phyloP scores from a whole-genome alignment of 1,139 yeast genomes.

The Pichia sp. region DNA sequence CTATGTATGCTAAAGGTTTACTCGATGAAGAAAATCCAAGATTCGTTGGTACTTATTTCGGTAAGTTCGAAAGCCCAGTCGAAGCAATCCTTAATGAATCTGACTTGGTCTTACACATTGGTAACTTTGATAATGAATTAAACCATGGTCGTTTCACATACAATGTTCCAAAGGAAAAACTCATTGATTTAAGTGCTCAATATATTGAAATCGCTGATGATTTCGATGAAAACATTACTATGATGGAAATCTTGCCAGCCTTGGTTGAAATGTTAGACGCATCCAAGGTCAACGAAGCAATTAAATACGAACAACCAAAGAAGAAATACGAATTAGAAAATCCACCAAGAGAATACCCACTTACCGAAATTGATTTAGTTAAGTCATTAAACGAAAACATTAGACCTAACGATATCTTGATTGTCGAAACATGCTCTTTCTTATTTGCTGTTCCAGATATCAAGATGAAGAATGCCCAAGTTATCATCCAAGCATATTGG shows the following conservation, averaged over 20 bases:
- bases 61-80: constrained; percentile 42
- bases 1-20: constrained; percentile 50
- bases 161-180: constrained; percentile 14
- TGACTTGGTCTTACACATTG: constrained; percentile 51
- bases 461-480: constrained; percentile 33
- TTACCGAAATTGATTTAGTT: constrained; percentile 25
- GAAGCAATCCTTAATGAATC: constrained; percentile 38
- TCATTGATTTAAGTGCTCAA: constrained; percentile 31
- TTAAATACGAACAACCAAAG: constrained; percentile 4
- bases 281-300: constrained; percentile 31
- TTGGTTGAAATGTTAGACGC: constrained; percentile 40
- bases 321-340: constrained; percentile 11
- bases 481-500: constrained; percentile 64
- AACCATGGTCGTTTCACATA: constrained; percentile 40
- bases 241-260: constrained; percentile 45
- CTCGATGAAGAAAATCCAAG: constrained; percentile 59
- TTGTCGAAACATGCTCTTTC: constrained; percentile 81
- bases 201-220: constrained; percentile 42
- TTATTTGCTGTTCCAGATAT: constrained; percentile 65
- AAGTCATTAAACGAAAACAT: constrained; percentile 35
- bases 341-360: constrained; percentile 8
- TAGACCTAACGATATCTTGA: constrained; percentile 59
- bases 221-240: constrained; percentile 39
- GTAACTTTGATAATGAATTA: constrained; percentile 50
- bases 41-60: constrained; percentile 66